phyloP scores from a whole-genome alignment of 352 stramenopile species.

The Phytopythium vexans region DNA sequence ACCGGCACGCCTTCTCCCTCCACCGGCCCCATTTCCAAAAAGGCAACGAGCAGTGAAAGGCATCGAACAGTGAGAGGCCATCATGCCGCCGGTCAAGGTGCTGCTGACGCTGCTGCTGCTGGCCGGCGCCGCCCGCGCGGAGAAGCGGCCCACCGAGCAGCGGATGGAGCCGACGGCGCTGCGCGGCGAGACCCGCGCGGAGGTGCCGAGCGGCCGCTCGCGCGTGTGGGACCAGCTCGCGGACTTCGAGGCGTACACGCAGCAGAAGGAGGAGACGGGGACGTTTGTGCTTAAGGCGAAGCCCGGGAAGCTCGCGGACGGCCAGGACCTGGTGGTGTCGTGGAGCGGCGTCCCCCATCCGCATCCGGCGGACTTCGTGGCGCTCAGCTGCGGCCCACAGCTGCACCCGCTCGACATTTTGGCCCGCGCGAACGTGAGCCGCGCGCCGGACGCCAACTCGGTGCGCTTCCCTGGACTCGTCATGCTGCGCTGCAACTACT shows the following conservation, averaged over 20 bases:
- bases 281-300: slow-evolving; percentile 29
- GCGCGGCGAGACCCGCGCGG: too few relatives aligned
- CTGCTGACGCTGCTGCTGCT: slow-evolving; percentile 3
- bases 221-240: neutral
- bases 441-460: slow-evolving; percentile 26
- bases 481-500: slow-evolving; percentile 79
- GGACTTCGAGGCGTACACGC: slow-evolving; percentile 5
- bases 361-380: slow-evolving; percentile 62
- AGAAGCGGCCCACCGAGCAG: too few relatives aligned
- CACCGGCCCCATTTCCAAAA: too few relatives aligned
- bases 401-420: slow-evolving; percentile 51
- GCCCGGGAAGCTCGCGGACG: slow-evolving; percentile 46
- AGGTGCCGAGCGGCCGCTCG: slow-evolving; percentile 10
- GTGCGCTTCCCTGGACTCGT: slow-evolving; percentile 65
- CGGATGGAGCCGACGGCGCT: too few relatives aligned
- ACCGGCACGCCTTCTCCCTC: too few relatives aligned
- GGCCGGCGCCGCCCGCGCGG: neutral
- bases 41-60: too few relatives aligned
- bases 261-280: slow-evolving; percentile 1
- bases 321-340: slow-evolving; percentile 69
- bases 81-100: neutral
- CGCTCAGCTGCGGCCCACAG: slow-evolving; percentile 64
- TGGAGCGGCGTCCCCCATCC: slow-evolving; percentile 48
- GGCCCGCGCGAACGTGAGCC: slow-evolving; percentile 27
- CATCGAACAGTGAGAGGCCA: too few relatives aligned